Conservation (phyloP, 2,329 filamentous ascomycete species). For the Sodiomyces alkalinus region DNA sequence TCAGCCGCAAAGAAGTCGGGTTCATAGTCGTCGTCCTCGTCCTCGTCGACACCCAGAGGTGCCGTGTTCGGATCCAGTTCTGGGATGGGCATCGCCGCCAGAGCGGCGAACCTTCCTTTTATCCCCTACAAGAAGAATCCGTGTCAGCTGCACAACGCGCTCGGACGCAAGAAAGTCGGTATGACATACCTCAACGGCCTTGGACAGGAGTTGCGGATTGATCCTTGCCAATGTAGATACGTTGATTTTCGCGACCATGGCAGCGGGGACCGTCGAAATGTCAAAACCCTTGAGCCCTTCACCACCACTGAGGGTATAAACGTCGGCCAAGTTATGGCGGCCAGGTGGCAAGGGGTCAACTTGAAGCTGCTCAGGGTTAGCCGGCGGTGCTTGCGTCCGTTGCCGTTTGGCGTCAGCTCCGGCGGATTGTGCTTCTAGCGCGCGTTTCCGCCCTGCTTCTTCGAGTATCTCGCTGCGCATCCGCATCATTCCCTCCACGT, state of each 20-base stretch:
- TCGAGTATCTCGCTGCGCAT: slow-evolving; percentile 67
- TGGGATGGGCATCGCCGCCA: slow-evolving; percentile 28
- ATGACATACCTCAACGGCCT: slow-evolving; percentile 67
- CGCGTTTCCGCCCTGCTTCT: slow-evolving; percentile 63
- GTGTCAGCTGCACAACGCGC: slow-evolving; percentile 9
- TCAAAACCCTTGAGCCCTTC: slow-evolving; percentile 64
- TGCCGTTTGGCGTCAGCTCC: slow-evolving; percentile 74
- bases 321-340: slow-evolving; percentile 61
- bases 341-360: slow-evolving; percentile 61
- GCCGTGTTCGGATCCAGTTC: slow-evolving; percentile 41
- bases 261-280: slow-evolving; percentile 60
- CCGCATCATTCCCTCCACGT: slow-evolving; percentile 70
- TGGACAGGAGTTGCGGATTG: slow-evolving; percentile 51
- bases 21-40: slow-evolving; percentile 81
- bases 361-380: slow-evolving; percentile 26
- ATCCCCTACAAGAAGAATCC: slow-evolving; percentile 30
- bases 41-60: slow-evolving; percentile 51
- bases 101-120: slow-evolving; percentile 29
- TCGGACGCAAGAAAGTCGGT: slow-evolving; percentile 26
- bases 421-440: slow-evolving; percentile 52
- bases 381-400: slow-evolving; percentile 41
- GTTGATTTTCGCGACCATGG: slow-evolving; percentile 68
- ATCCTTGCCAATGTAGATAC: slow-evolving; percentile 61
- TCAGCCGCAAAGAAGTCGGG: slow-evolving; percentile 70
- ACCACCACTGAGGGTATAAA: slow-evolving; percentile 76